Percentiles rank a stretch among this genome's conserved stretches.
These are phyloP conservation scores for Lasiodiplodia theobromae DNA, from an alignment of 2,329 filamentous ascomycete genomes.

Conservation along the genomic window DNA sequence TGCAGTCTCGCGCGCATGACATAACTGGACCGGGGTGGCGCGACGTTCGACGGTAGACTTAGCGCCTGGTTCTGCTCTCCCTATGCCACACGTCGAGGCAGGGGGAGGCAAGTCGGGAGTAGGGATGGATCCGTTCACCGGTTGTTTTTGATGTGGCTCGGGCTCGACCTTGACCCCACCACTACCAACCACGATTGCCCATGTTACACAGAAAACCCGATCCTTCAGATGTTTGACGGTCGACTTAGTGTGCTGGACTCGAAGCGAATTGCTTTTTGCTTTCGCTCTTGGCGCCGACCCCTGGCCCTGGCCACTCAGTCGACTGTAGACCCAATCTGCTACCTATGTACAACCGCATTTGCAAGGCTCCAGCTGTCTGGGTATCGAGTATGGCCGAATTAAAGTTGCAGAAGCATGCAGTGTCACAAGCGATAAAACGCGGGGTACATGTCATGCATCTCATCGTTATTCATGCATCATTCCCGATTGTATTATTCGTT, in stretches of 20 bases:
- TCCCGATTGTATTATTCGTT: background rate
- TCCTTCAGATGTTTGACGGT: slow-evolving; percentile 12
- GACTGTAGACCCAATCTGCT: too few species aligned
- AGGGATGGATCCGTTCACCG: slow-evolving; percentile 8
- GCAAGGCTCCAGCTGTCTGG: background rate
- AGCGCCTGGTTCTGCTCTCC: background rate
- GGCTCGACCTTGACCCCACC: background rate
- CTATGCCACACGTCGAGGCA: background rate
- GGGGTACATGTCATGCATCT: background rate
- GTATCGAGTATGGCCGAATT: background rate
- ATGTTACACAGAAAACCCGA: slow-evolving; percentile 9
- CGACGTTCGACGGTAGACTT: slow-evolving; percentile 25
- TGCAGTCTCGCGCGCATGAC: slow-evolving; percentile 16
- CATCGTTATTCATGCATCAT: background rate
- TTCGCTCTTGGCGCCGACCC: background rate
- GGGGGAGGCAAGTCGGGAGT: slow-evolving; percentile 1
- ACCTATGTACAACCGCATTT: too few species aligned
- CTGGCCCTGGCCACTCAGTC: background rate
- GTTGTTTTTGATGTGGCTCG: slow-evolving; percentile 11
- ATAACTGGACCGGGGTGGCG: slow-evolving; percentile 19
- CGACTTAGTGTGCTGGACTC: background rate
- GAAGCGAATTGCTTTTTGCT: background rate
- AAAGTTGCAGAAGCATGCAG: background rate
- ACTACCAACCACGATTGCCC: background rate
- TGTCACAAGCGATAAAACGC: background rate